Base-by-base conservation (phyloP, 257 asterid genomes). In the Pogostemon cablin region DNA sequence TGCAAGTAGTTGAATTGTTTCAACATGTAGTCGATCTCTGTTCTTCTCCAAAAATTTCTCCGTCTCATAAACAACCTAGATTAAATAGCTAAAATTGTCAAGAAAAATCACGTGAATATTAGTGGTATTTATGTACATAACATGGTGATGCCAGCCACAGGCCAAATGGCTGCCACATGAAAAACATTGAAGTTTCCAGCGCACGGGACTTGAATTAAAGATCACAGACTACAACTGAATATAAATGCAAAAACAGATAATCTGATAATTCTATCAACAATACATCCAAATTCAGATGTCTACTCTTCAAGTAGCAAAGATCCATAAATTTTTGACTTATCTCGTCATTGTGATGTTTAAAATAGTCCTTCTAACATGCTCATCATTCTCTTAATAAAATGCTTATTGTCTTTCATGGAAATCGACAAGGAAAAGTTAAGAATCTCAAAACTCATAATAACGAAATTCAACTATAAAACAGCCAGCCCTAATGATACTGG, bases 1-100 rank as follows among this genome's bases (percentile, higher is more conserved):
- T n/a, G 87, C 85, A 49, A 91, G 90, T 73, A 95, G 82, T 70
- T 86, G 96, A 78, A 86, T 78, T 65, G 75, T 84, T 79, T 88
- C 92, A 66, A 86, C 76, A 68, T 76, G 91, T 75, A 95, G 62
- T 46, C 76, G 82, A 81, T 91, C 97, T 86, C 95, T 89, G 82
- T 91, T 95, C 86, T 92, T 95, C 72, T 85, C 95, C 91, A 95
- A 68, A 86, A 95, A 91, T 78, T 84, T 96, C 72, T 76, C 73
- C 5, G 96, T 79, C 74, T 90, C 93, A 73, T 95, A 91, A 61
- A 25, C 71, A 74, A 90, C 98, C 98, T 92, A 55, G 54, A 78
- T 49, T 72, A 9, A 75, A 79, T 20, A 38, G 65, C 65, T 12
- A 59, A 59, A 35, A 37, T 11, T 41, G 39, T 37, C 65, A 35